A percentile compares a stretch with the other conserved stretches of the same genome.
phyloP scores from a whole-genome alignment of 768 basidiomycete genomes.

The Russula vinacea region DNA sequence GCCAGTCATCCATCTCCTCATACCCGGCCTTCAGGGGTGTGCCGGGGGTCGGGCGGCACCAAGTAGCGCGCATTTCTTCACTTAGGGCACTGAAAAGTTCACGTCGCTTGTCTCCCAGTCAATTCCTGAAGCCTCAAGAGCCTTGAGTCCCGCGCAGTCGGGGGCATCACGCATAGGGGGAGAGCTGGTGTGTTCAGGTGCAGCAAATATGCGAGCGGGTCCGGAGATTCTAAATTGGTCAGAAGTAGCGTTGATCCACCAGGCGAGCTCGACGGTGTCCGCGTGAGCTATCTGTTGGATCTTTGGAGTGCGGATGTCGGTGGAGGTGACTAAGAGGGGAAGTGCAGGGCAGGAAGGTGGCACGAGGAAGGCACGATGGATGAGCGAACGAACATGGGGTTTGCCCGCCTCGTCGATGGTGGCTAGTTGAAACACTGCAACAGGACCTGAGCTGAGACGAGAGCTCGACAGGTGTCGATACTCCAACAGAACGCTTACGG shows the following conservation, averaged over 20 bases:
- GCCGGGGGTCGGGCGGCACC: slow-evolving; percentile 69
- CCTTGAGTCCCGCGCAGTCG: slow-evolving; percentile 28
- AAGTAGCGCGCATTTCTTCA: slow-evolving; percentile 63
- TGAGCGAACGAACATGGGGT: slow-evolving; percentile 63
- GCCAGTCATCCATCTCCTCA: slow-evolving; percentile 64
- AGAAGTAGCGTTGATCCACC: slow-evolving; percentile 65
- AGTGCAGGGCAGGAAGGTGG: slow-evolving; percentile 43
- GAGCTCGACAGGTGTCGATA: not conserved
- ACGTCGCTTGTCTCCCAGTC: slow-evolving; percentile 69
- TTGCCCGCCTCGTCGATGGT: slow-evolving; percentile 46
- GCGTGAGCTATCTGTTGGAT: slow-evolving; percentile 51
- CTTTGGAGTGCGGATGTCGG: slow-evolving; percentile 73
- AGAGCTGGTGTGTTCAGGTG: slow-evolving; percentile 43
- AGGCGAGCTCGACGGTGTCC: slow-evolving; percentile 57
- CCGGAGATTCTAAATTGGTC: slow-evolving; percentile 77
- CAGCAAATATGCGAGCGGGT: slow-evolving; percentile 52
- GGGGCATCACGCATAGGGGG: slow-evolving; percentile 24
- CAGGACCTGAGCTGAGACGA: not conserved
- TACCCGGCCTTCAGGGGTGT: slow-evolving; percentile 47
- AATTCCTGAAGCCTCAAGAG: slow-evolving; percentile 35
- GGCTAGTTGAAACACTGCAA: slow-evolving; percentile 58
- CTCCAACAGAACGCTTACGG: slow-evolving; percentile 23
- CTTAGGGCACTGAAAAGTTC: slow-evolving; percentile 59
- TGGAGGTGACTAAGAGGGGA: slow-evolving; percentile 63
- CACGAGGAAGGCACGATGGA: slow-evolving; percentile 59